Conservation (phyloP, 192 early-diverging fungal genomes). For the Funneliformis mosseae region DNA sequence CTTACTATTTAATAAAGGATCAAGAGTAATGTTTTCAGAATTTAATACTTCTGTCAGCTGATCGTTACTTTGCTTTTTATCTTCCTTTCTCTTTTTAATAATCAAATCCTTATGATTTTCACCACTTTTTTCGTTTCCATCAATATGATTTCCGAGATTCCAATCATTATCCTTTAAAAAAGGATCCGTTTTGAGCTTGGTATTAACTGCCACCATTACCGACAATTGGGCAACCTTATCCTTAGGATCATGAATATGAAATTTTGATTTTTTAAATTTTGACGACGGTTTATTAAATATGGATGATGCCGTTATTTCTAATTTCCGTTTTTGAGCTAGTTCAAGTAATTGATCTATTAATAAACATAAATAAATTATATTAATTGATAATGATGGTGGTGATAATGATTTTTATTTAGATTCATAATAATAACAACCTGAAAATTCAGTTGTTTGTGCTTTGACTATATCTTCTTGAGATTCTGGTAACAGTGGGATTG, state of each 20-base stretch:
- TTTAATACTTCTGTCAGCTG: not conserved
- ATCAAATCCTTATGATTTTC: not conserved
- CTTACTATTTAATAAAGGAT: not conserved
- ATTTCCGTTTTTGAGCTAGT: conserved; percentile 38
- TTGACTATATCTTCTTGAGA: conserved; percentile 48
- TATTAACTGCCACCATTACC: conserved; percentile 34
- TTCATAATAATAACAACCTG: conserved; percentile 34
- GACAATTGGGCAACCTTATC: conserved; percentile 25
- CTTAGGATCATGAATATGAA: not conserved
- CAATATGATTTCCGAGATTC: not conserved
- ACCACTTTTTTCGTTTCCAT: not conserved
- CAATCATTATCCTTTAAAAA: conserved; percentile 38
- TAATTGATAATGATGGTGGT: conserved; percentile 3
- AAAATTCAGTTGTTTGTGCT: conserved; percentile 57
- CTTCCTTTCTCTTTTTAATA: conserved; percentile 2
- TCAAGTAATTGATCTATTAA: conserved; percentile 33
- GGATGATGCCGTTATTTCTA: conserved; percentile 32
- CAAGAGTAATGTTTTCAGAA: not conserved
- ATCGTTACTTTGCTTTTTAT: not conserved
- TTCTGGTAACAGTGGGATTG: conserved; percentile 60
- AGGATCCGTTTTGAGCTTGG: conserved; percentile 48
- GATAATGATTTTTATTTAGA: not conserved
- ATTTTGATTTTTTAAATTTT: not conserved
- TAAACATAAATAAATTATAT: not conserved
- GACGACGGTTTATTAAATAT: conserved; percentile 31